These are phyloP conservation scores for Phaffomyces thermotolerans DNA, from an alignment of 805 yeast genomes.

Conservation along the genomic window DNA sequence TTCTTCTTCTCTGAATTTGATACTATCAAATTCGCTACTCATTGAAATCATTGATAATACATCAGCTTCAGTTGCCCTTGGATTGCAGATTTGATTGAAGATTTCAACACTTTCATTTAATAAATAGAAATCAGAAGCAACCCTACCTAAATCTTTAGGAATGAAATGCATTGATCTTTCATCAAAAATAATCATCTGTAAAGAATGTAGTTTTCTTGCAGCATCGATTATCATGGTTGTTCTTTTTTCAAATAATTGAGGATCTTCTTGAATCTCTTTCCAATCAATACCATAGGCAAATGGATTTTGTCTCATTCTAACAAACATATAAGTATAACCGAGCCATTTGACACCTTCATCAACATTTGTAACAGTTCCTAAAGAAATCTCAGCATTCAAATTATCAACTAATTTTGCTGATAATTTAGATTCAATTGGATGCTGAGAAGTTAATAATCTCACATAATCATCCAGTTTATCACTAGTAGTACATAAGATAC, in stretches of 20 bases:
- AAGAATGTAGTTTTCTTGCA: constrained; percentile 72
- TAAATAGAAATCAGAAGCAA: constrained; percentile 90
- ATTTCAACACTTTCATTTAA: constrained; percentile 81
- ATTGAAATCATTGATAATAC: constrained; percentile 79
- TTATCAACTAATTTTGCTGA: constrained; percentile 79
- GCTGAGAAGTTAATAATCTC: constrained; percentile 86
- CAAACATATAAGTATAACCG: constrained; percentile 93
- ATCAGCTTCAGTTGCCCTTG: constrained; percentile 88
- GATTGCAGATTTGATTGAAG: constrained; percentile 77
- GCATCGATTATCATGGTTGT: constrained; percentile 71
- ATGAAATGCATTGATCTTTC: constrained; percentile 73
- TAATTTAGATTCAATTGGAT: constrained; percentile 87
- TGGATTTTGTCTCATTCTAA: constrained; percentile 92
- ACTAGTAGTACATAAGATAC: constrained; percentile 76
- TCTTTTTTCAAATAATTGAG: constrained; percentile 64
- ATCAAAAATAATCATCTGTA: constrained; percentile 92
- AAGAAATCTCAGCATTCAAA: constrained; percentile 89
- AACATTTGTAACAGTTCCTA: constrained; percentile 91
- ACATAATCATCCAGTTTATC: constrained; percentile 84
- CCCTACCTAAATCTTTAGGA: constrained; percentile 85
- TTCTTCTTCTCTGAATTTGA: constrained; percentile 87
- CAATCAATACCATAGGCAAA: constrained; percentile 86
- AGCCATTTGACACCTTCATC: constrained; percentile 96
- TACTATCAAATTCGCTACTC: constrained; percentile 90
- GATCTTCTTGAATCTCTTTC: constrained; percentile 79